Percentiles rank a stretch among this genome's conserved stretches.
Evolutionary conservation across 208 protist genomes (phyloP).

Genomic region (Crithidia mellificae): DNA sequence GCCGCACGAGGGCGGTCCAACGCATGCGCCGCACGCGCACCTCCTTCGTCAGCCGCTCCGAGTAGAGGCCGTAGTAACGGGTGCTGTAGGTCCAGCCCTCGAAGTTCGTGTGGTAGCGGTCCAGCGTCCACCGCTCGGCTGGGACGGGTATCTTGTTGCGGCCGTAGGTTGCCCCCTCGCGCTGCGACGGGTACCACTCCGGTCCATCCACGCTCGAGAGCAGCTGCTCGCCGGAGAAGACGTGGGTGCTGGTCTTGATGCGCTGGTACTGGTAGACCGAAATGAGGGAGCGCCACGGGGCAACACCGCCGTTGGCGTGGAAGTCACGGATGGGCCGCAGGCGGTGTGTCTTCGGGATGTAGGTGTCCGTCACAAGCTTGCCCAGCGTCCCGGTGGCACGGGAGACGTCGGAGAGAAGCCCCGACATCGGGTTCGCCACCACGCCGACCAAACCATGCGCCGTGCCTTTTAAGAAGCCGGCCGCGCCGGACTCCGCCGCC

Average conservation of each 20-base stretch:
- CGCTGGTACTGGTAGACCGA: conserved; percentile 83
- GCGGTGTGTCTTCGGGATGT: conserved; percentile 66
- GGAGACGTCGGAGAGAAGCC: conserved; percentile 82
- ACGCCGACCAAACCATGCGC: conserved; percentile 88
- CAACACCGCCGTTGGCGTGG: conserved; percentile 75
- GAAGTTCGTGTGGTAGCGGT: conserved; percentile 67
- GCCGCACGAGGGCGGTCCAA: conserved; percentile 62
- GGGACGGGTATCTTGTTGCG: conserved; percentile 27
- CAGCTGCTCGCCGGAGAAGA: conserved; percentile 45
- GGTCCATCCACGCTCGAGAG: conserved; percentile 57
- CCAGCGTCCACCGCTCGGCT: conserved; percentile 54
- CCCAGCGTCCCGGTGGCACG: conserved; percentile 60
- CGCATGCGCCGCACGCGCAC: conserved; percentile 68
- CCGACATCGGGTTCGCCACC: conserved; percentile 80
- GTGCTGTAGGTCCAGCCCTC: conserved; percentile 79
- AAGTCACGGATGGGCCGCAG: conserved; percentile 71
- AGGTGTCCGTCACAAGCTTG: conserved; percentile 68
- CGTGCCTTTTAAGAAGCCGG: conserved; percentile 81
- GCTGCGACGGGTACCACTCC: conserved; percentile 66
- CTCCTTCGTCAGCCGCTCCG: conserved; percentile 28
- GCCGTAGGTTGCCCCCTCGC: conserved; percentile 47
- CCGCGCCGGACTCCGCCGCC: conserved; percentile 65
- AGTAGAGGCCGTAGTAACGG: conserved; percentile 76
- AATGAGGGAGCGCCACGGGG: conserved; percentile 55
- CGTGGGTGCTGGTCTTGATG: conserved; percentile 28